Conservation (phyloP, 1,284 basidiomycete species). For the Coniophora puteana region DNA sequence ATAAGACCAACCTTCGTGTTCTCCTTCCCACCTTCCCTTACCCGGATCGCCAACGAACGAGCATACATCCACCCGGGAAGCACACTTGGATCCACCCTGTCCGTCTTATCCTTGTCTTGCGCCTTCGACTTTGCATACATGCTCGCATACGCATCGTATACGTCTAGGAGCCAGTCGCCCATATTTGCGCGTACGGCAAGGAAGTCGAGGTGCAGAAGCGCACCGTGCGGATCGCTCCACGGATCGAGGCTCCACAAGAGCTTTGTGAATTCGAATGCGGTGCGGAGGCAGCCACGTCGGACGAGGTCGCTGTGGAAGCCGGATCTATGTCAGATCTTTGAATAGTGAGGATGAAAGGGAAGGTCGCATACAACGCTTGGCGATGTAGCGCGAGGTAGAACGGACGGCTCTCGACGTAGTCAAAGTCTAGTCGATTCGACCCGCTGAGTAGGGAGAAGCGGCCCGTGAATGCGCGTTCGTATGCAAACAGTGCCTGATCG, state of each 20-base stretch:
- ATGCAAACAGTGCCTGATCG: conserved; percentile 84
- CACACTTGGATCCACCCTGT: conserved; percentile 49
- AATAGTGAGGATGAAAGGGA: conserved; percentile 2
- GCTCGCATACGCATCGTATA: conserved; percentile 46
- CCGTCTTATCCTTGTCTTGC: conserved; percentile 21
- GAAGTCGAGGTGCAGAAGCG: conserved; percentile 81
- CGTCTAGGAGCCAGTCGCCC: conserved; percentile 72
- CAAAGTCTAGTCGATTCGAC: conserved; percentile 81
- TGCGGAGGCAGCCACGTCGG: conserved; percentile 82
- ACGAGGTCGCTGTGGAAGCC: conserved; percentile 61
- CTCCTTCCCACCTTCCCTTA: conserved; percentile 49
- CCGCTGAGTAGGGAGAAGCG: conserved; percentile 82
- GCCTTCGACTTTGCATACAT: no score
- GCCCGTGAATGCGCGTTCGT: conserved; percentile 83
- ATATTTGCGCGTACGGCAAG: conserved; percentile 80
- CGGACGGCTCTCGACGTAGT: conserved; percentile 79
- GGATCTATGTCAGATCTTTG: conserved; percentile 9
- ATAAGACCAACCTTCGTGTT: conserved; percentile 35
- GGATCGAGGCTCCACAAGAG: conserved; percentile 82
- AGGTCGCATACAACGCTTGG: conserved; percentile 59
- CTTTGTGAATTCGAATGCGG: conserved; percentile 86
- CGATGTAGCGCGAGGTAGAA: conserved; percentile 82
- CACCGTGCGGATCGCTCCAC: conserved; percentile 81
- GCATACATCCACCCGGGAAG: conserved; percentile 83
- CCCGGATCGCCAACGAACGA: conserved; percentile 67